Evolutionary conservation across 306 rosid species (phyloP).

Genomic region (Boehmeria nivea): DNA sequence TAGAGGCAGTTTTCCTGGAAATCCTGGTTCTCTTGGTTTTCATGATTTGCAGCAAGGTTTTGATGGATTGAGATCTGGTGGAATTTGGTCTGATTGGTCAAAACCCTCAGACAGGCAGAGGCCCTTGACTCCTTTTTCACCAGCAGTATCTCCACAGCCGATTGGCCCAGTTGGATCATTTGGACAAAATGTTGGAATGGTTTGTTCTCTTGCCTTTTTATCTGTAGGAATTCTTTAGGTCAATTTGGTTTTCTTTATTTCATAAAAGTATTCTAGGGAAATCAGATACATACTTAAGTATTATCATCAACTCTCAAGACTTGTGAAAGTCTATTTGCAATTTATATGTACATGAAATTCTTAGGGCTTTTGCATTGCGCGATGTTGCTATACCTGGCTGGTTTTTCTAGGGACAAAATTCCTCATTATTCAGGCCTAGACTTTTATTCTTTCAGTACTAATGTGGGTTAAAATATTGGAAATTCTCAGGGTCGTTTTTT

Average conservation of each 20-base stretch:
- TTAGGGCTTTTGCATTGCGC: neutral
- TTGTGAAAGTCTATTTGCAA: no score
- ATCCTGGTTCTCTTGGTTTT: constrained; percentile 52
- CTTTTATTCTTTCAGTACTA: no score
- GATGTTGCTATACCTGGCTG: no score
- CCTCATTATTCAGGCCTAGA: no score
- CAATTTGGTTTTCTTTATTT: neutral
- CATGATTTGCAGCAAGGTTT: constrained; percentile 76
- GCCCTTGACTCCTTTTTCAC: constrained; percentile 55
- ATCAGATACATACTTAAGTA: neutral
- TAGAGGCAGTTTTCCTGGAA: constrained; percentile 64
- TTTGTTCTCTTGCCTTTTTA: constrained; percentile 39
- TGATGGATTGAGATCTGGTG: constrained; percentile 65
- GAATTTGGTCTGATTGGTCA: constrained; percentile 73
- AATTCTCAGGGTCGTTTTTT: no score
- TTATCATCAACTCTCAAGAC: neutral
- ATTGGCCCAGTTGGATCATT: constrained; percentile 59
- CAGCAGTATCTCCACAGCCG: constrained; percentile 75
- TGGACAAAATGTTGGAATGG: constrained; percentile 72
- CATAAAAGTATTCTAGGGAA: neutral
- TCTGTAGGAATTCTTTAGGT: neutral
- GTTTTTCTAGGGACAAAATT: no score
- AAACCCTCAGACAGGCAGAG: constrained; percentile 67
- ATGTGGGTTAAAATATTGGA: no score
- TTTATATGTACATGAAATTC: neutral